These are phyloP conservation scores for Rhodosporidiobolus sp. DNA, from an alignment of 768 basidiomycete species.

Conservation along the genomic window DNA sequence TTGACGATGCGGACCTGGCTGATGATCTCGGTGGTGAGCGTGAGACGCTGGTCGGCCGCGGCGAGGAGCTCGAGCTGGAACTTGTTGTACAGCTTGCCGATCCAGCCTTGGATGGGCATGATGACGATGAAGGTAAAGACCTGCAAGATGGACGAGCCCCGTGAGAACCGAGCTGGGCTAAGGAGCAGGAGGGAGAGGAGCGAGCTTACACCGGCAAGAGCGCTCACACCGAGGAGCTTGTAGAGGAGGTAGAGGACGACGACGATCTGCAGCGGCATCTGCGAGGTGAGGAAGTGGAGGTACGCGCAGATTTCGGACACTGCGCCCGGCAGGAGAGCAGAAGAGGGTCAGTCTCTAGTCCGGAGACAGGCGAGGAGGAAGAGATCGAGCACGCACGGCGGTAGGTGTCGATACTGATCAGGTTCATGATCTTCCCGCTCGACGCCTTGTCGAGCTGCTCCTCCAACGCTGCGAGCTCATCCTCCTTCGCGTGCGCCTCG, in stretches of 20 bases:
- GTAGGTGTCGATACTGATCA: constrained; percentile 43
- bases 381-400: constrained; percentile 17
- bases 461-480: constrained; percentile 12
- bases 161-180: too few species aligned
- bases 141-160: neutral
- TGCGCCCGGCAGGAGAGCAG: neutral
- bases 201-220: constrained; percentile 36
- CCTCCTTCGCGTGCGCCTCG: neutral
- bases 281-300: constrained; percentile 41
- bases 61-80: constrained; percentile 46
- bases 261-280: constrained; percentile 33
- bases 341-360: too few species aligned
- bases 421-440: constrained; percentile 44
- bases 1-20: constrained; percentile 51
- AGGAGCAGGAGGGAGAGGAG: too few species aligned
- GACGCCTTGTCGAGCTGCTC: constrained; percentile 28
- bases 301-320: constrained; percentile 42
- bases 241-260: constrained; percentile 31
- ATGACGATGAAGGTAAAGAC: constrained; percentile 39
- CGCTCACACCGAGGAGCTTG: constrained; percentile 39
- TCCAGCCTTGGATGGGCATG: constrained; percentile 36
- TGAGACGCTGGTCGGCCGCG: constrained; percentile 51
- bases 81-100: constrained; percentile 39
- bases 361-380: neutral
- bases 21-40: constrained; percentile 52